Base-by-base conservation (phyloP, 805 yeast genomes). In the Hanseniaspora vineae region DNA sequence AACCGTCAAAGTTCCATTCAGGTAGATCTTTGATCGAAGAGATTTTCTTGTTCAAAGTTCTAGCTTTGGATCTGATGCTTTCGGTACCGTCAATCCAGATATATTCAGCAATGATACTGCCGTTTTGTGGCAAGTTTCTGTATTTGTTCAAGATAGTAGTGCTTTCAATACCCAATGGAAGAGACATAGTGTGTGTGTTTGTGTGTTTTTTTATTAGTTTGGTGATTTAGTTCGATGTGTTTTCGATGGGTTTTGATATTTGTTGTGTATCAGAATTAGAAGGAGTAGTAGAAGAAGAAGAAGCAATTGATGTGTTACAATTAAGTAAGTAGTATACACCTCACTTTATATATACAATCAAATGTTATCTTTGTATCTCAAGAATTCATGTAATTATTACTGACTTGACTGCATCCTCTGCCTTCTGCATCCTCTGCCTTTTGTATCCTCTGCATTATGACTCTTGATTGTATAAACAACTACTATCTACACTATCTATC, bases 1-100 rank as follows among this genome's bases (percentile, higher is more conserved):
- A 89, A 70, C 98, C 98, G 68, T 92, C 98, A 61, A 92, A 92
- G 77, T 92, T 92, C 98, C 98, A 92, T 71, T 90, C 96, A 57
- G 97, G 97, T 59, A 92, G 76, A 64, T 92, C 95, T 52, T 84
- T 90, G 47, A 87, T 71, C 35, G 83, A 72, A 43, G 77, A 62
- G 48, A 92, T 83, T 61, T 70, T 74, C 69, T 79, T 77, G 60
- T 60, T 61, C 55, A 92, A 72, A 49, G 98, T 92, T 70, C 81
- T 84, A 71, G 96, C 88, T 75, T 92, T 92, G 52, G 97, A 86
- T 73, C 98, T 85, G 60, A 88, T 67, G 62, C 80, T 77, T 65
- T 95, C 95, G 55, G 83, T 76, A 57, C 95, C 85, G 66, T 92
- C 98, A 58, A 92, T 83, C 98, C 98, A 92, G 67, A 92, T 81